Base-by-base conservation (phyloP, 2,329 filamentous ascomycete species). In the Penicillium sp. region DNA sequence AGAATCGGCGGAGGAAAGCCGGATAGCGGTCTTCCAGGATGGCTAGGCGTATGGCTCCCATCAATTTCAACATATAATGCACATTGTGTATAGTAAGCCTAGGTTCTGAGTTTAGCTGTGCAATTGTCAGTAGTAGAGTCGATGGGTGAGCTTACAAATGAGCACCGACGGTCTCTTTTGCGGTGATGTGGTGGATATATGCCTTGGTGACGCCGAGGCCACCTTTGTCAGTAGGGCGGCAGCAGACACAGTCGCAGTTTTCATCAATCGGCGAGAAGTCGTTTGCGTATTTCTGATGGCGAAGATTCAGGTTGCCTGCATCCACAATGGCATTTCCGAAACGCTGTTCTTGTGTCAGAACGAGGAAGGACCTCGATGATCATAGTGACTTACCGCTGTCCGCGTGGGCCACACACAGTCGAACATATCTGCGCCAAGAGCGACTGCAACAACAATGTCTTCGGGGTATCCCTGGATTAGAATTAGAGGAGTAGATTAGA, bases 381-480 rank as follows among this genome's bases (percentile, higher is more conserved):
- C 6, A n/a, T 11, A 41, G 37, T 36, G 18, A 53, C 82, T 72
- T 77, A 86, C 84, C 7, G 95, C 95, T 37, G 95, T 99, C 55
- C 95, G 84, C 4, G 95, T 98, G 1, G 95, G 96, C 95, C 95
- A 99, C 6, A 99, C 95, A 72, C 96, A 99, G 78, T 99, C 95
- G 73, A 99, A 99, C 95, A 99, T 99, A 77, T 99, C 95, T 50
- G 95, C 95, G 3, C 95, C 95, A 0, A 99, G 83, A 1, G 95
- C 95, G 4, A 97, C 88, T 54, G 92, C 96, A 40, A 99, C 93
- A 2, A 99, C 86, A 56, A 99, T 82, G 71, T 99, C 95, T 78
- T 98, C 95, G 1, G 95, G 95, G 75, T 97, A 99, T 13, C 95
- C 92, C 83, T 85, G 13, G 54, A 27, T 50, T 13, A 54, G 14